These are phyloP conservation scores for Debaryomyces nepalensis DNA, from an alignment of 1,139 yeast genomes.

Conservation along the genomic window DNA sequence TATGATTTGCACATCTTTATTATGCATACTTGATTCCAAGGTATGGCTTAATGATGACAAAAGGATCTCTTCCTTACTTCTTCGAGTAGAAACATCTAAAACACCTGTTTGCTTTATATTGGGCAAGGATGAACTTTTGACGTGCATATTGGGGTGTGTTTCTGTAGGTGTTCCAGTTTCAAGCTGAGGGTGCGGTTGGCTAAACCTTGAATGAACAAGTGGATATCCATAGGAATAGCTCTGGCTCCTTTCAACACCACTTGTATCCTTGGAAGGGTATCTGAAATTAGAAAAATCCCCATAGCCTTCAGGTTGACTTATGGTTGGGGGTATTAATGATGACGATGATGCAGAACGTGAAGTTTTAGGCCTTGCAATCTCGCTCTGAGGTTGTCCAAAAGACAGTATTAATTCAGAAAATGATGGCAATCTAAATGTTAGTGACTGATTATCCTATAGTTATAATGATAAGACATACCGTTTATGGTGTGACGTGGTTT, in stretches of 20 bases:
- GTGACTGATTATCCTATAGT: neutral
- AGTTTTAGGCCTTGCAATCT: slow-evolving; percentile 1
- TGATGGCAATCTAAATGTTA: slow-evolving; percentile 16
- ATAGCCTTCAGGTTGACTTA: neutral
- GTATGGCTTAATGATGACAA: slow-evolving; percentile 6
- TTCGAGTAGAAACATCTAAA: slow-evolving; percentile 3
- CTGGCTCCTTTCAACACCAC: neutral
- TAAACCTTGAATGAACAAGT: neutral
- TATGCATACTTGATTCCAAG: neutral
- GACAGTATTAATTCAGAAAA: slow-evolving; percentile 15
- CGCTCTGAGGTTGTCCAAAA: slow-evolving; percentile 3
- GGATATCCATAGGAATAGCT: neutral
- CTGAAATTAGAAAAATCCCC: neutral
- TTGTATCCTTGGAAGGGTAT: neutral
- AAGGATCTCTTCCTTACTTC: slow-evolving; percentile 8
- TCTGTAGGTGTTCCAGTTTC: neutral
- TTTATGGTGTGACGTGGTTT: slow-evolving; percentile 11
- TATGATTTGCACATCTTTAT: slow-evolving; percentile 1
- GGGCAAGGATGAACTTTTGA: slow-evolving; percentile 6
- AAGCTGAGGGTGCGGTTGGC: neutral
- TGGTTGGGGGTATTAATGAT: slow-evolving; percentile 10
- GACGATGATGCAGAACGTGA: slow-evolving; percentile 9
- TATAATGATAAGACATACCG: slow-evolving; percentile 10
- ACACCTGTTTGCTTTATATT: neutral
- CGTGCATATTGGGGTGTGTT: neutral